Evolutionary conservation across 306 rosid genomes (phyloP), one percentile per base, ranked within the genome.

Genomic region (Quercus aquifolioides): DNA sequence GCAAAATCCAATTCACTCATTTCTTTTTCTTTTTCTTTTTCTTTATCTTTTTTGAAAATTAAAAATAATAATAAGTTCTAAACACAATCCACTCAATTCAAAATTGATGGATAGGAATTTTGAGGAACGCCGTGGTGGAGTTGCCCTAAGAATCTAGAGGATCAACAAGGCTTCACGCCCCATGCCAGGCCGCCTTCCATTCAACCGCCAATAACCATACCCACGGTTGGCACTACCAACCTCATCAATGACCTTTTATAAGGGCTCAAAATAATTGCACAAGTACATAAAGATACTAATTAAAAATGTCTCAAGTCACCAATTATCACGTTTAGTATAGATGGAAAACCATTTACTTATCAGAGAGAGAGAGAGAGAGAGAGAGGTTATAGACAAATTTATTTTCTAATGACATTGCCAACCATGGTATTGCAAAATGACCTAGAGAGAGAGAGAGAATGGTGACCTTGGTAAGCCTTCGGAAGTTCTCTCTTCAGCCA

Each of bases 401-500:
- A 6, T 19, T 21, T 19, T 7, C 7, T 19, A 56, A 56, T 56
- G 9, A 19, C 25, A 20, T n/a, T 56, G 8, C 20, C 23, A 6
- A 23, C 62, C 63, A n/a, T 20, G 28, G 28, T 58, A 58, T 58
- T n/a, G 64, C 64, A 58, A 21, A n/a, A 25, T 23, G 23, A 20
- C 25, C 12, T 0, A 25, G 26, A n/a, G 62, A 20, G 28, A 7
- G 4, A 30, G 49, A 54, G 33, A 59, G 43, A 18, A 49, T 68
- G 54, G 55, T 55, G 41, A 94, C 98, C 93, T 93, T 18, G 98
- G 94, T 72, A 93, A 83, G 58, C 98, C 97, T 75, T 93, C 94
- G 0, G 85, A 82, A 14, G 92, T 93, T 90, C 86, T 86, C 88
- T 95, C 98, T 79, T 90, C 91, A 54, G 92, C 92, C 69, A 95